Conservation (phyloP, 2,329 filamentous ascomycete species). For the Curvularia hawaiiensis region DNA sequence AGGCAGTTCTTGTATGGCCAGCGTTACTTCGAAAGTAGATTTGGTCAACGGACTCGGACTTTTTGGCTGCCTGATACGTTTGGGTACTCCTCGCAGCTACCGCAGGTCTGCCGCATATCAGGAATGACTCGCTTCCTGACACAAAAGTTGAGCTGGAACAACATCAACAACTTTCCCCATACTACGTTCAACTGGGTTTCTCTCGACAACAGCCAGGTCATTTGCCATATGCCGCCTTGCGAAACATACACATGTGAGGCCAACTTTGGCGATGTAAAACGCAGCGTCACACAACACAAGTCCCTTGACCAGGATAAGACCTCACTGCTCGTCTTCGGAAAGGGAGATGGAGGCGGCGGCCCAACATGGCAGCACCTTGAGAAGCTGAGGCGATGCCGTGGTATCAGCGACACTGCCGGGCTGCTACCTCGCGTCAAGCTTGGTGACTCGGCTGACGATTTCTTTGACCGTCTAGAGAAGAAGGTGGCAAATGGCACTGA, state of each 20-base stretch:
- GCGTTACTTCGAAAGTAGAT: conserved; percentile 90
- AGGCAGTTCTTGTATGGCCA: conserved; percentile 96
- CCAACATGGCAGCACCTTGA: conserved; percentile 94
- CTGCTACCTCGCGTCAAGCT: conserved; percentile 85
- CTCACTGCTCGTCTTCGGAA: conserved; percentile 91
- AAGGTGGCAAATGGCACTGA: conserved; percentile 70
- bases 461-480: conserved; percentile 84
- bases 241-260: conserved; percentile 96
- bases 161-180: conserved; percentile 98
- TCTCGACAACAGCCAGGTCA: conserved; percentile 91
- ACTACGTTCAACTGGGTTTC: conserved; percentile 99
- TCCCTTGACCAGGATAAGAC: conserved; percentile 92
- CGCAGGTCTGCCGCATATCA: conserved; percentile 90
- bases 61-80: conserved; percentile 99
- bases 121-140: conserved; percentile 97
- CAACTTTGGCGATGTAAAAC: conserved; percentile 90
- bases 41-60: conserved; percentile 84
- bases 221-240: conserved; percentile 95
- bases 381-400: conserved; percentile 90
- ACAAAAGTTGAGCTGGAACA: conserved; percentile 99
- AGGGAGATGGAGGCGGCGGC: conserved; percentile 94
- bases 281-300: conserved; percentile 91
- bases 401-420: conserved; percentile 85
- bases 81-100: conserved; percentile 93
- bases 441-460: conserved; percentile 89